Percentiles rank a stretch among this genome's conserved stretches.
Conservation (phyloP, 805 yeast genomes). For the Zygosaccharomyces bailii region DNA sequence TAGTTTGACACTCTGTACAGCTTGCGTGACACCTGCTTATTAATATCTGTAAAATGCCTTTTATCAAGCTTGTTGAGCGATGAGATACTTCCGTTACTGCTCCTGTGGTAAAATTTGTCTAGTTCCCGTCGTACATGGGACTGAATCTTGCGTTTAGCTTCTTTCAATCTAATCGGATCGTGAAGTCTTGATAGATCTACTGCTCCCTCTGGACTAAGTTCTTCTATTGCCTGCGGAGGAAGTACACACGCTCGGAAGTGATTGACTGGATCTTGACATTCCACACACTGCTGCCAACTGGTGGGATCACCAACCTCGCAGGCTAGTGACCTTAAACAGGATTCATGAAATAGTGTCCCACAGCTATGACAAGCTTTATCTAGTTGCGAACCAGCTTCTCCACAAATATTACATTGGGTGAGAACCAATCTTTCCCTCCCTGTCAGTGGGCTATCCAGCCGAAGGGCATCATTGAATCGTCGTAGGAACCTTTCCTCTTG, state of each 20-base stretch:
- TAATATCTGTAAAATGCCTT: slow-evolving; percentile 54
- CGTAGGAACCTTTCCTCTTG: slow-evolving; percentile 9
- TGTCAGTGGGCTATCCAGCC: not conserved
- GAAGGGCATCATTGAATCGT: slow-evolving; percentile 7
- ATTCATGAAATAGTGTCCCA: slow-evolving; percentile 22
- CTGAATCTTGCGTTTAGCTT: slow-evolving; percentile 57
- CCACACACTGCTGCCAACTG: slow-evolving; percentile 23
- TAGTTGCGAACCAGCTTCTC: slow-evolving; percentile 12
- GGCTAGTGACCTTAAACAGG: slow-evolving; percentile 24
- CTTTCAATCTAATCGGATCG: slow-evolving; percentile 17
- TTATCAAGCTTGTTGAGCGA: slow-evolving; percentile 24
- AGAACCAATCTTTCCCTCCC: not conserved
- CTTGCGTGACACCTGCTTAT: slow-evolving; percentile 57
- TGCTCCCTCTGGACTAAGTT: not conserved
- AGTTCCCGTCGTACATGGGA: slow-evolving; percentile 51
- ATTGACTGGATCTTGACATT: slow-evolving; percentile 13
- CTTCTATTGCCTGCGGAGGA: not conserved
- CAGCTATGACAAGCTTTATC: slow-evolving; percentile 20
- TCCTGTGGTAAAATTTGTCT: slow-evolving; percentile 44
- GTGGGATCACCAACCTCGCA: slow-evolving; percentile 24
- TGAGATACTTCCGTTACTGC: slow-evolving; percentile 12
- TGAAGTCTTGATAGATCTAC: not conserved
- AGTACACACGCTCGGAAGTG: not conserved
- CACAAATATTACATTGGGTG: slow-evolving; percentile 24
- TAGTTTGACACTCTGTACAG: slow-evolving; percentile 43